phyloP scores from a whole-genome alignment of 2,329 filamentous ascomycete species.

The Raffaelea albimanens region DNA sequence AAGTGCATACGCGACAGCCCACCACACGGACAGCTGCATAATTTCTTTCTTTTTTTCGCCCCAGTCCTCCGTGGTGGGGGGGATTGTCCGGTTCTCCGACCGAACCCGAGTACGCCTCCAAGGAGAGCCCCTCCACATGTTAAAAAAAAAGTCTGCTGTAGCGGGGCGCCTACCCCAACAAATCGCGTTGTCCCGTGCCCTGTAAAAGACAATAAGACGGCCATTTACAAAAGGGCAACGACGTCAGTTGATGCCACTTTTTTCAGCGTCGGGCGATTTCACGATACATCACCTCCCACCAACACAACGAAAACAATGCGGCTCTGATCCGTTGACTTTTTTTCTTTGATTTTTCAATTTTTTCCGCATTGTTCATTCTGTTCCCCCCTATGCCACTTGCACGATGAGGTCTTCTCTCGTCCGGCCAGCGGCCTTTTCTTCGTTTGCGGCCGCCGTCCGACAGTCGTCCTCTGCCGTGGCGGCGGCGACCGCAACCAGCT shows the following conservation, averaged over 20 bases:
- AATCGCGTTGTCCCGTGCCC: too few species aligned
- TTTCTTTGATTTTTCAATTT: neutral
- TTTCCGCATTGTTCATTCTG: neutral
- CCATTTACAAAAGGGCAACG: neutral
- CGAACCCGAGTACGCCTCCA: neutral
- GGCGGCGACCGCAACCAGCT: neutral
- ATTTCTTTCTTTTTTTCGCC: neutral
- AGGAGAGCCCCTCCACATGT: too few species aligned
- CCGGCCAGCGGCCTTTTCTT: constrained; percentile 3
- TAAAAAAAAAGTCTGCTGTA: neutral
- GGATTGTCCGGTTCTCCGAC: neutral
- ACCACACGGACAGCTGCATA: neutral
- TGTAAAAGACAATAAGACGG: too few species aligned
- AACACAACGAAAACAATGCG: too few species aligned
- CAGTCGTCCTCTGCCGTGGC: neutral
- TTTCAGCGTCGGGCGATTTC: too few species aligned
- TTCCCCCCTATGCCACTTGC: neutral
- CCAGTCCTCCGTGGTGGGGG: neutral
- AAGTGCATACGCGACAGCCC: neutral
- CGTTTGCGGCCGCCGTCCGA: constrained; percentile 3
- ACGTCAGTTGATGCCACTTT: constrained; percentile 5
- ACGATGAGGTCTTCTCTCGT: neutral
- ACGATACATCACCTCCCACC: too few species aligned
- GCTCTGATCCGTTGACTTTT: neutral
- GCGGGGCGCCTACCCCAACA: too few species aligned